A percentile compares a stretch with the other conserved stretches of the same genome.
Evolutionary conservation across 176 grass and related monocot species (phyloP).

Genomic region (Cenchrus americanus): DNA sequence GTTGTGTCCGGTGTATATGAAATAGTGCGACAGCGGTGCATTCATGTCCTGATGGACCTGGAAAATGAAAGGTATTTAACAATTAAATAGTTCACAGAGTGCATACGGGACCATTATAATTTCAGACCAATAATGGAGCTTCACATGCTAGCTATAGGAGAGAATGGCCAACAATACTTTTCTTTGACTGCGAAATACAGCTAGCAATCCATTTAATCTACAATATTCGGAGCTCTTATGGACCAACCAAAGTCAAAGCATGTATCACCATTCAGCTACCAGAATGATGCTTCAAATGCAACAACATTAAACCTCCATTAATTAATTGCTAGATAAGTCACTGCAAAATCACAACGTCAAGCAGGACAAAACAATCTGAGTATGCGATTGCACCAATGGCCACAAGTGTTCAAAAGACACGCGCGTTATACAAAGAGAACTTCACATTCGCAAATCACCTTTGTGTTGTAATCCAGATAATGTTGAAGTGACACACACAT

Average conservation of each 20-base stretch:
- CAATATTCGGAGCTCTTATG: background rate
- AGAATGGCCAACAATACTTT: conserved; percentile 6
- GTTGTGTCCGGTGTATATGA: conserved; percentile 97
- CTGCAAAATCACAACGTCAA: background rate
- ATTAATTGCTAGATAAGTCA: conserved; percentile 1
- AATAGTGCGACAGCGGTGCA: conserved; percentile 88
- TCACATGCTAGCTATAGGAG: conserved; percentile 16
- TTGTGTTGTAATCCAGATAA: conserved; percentile 11
- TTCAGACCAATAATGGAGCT: background rate
- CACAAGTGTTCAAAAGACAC: background rate
- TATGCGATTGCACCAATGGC: conserved; percentile 12
- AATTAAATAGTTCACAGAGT: conserved; percentile 17
- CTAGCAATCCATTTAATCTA: conserved; percentile 5
- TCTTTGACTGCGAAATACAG: background rate
- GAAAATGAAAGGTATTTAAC: conserved; percentile 19
- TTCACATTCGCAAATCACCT: background rate
- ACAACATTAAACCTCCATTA: background rate
- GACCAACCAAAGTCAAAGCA: background rate
- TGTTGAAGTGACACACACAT: background rate
- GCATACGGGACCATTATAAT: conserved; percentile 23
- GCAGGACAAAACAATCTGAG: background rate
- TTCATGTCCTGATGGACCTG: conserved; percentile 97
- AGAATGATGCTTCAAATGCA: background rate
- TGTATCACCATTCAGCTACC: background rate
- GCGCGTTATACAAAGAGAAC: background rate